These are phyloP conservation scores for Aspergillus oerlinghausenensis DNA, from an alignment of 2,329 filamentous ascomycete species.

Conservation along the genomic window DNA sequence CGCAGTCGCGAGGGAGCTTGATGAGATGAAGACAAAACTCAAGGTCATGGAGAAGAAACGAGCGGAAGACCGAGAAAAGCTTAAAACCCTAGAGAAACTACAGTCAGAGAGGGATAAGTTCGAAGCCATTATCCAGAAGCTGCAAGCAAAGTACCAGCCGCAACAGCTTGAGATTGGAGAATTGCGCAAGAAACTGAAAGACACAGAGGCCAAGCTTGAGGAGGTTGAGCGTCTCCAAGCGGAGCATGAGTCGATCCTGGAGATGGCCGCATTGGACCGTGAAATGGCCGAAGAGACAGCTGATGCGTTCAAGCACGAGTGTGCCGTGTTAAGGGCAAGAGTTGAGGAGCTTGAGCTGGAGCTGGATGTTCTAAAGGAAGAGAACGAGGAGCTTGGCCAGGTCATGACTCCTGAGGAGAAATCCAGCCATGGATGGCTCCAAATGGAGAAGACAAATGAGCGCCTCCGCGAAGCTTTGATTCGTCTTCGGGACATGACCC, in stretches of 20 bases:
- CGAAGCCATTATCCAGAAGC: conserved; percentile 80
- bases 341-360: conserved; percentile 83
- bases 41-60: conserved; percentile 83
- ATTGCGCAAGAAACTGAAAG: conserved; percentile 71
- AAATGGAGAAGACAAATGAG: conserved; percentile 88
- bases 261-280: conserved; percentile 81
- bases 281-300: conserved; percentile 96
- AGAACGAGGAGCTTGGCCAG: conserved; percentile 77
- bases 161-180: conserved; percentile 76
- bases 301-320: conserved; percentile 74
- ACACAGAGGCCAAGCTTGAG: conserved; percentile 65
- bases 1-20: conserved; percentile 63
- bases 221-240: conserved; percentile 69
- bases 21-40: conserved; percentile 84
- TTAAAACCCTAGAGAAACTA: conserved; percentile 72
- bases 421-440: conserved; percentile 80
- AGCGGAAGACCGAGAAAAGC: conserved; percentile 75
- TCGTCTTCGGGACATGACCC: conserved; percentile 77
- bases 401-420: conserved; percentile 87
- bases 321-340: conserved; percentile 70
- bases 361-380: conserved; percentile 77
- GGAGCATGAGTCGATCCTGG: conserved; percentile 78
- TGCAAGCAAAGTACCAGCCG: conserved; percentile 83
- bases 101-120: conserved; percentile 55
- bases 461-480: conserved; percentile 80